These are phyloP conservation scores for Petunia hybrid DNA, from an alignment of 305 asterid genomes.

Conservation along the genomic window DNA sequence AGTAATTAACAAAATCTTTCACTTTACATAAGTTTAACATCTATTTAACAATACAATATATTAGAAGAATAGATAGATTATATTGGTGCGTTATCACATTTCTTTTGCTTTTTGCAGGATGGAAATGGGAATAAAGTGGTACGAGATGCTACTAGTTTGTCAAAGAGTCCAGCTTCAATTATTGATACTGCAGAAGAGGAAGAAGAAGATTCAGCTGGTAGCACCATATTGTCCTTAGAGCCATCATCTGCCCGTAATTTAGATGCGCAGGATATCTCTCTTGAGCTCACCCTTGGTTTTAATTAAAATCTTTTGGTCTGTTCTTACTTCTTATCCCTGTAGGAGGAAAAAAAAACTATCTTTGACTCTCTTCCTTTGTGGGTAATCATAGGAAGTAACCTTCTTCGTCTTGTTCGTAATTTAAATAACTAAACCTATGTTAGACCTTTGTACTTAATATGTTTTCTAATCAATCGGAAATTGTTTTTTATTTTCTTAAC, in stretches of 20 bases:
- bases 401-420: no score
- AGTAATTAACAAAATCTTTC: conserved; percentile 8
- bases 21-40: background rate
- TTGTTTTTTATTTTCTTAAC: no score
- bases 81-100: background rate
- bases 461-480: no score
- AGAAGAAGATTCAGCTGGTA: background rate
- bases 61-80: background rate
- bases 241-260: background rate
- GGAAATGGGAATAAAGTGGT: background rate
- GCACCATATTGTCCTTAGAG: background rate
- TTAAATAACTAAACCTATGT: no score
- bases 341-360: no score
- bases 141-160: background rate
- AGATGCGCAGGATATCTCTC: conserved; percentile 32
- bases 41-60: background rate
- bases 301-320: background rate
- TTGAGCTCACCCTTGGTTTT: conserved; percentile 45
- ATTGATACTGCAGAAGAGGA: background rate
- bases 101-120: background rate
- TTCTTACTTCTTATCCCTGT: no score
- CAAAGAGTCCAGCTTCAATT: background rate
- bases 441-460: no score
- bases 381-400: no score
- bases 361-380: no score